Conservation (phyloP, 208 protist species). For the Leishmania lainsoni region DNA sequence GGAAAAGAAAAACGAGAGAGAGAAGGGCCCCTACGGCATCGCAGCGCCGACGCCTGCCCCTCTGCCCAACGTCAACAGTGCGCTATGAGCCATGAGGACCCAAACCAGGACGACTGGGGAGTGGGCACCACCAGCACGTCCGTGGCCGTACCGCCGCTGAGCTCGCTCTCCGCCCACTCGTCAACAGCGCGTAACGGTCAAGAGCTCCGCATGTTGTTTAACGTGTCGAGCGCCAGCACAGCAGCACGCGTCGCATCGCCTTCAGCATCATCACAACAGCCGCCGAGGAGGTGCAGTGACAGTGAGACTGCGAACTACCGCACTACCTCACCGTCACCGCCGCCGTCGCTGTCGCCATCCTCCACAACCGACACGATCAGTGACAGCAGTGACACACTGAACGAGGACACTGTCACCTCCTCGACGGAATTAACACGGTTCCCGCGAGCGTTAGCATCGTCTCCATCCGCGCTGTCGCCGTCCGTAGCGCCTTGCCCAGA, state of each 20-base stretch:
- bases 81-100: constrained; percentile 11
- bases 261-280: background rate
- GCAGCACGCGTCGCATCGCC: background rate
- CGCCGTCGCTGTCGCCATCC: background rate
- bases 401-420: constrained; percentile 5
- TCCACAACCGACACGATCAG: background rate
- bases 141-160: background rate
- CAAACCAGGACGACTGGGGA: background rate
- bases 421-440: background rate
- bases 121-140: background rate
- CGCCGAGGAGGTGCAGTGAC: background rate
- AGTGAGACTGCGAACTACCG: background rate
- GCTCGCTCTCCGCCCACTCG: background rate
- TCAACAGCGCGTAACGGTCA: background rate
- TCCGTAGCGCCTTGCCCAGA: background rate
- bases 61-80: background rate
- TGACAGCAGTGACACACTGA: background rate
- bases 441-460: background rate
- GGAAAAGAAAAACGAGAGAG: background rate
- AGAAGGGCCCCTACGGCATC: background rate
- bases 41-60: background rate
- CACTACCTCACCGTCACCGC: background rate
- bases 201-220: background rate
- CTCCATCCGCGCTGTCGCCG: background rate
- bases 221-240: background rate